A percentile compares a stretch with the other conserved stretches of the same genome.
Evolutionary conservation across 305 asterid species (phyloP).

Genomic region (Rubia balearica): DNA sequence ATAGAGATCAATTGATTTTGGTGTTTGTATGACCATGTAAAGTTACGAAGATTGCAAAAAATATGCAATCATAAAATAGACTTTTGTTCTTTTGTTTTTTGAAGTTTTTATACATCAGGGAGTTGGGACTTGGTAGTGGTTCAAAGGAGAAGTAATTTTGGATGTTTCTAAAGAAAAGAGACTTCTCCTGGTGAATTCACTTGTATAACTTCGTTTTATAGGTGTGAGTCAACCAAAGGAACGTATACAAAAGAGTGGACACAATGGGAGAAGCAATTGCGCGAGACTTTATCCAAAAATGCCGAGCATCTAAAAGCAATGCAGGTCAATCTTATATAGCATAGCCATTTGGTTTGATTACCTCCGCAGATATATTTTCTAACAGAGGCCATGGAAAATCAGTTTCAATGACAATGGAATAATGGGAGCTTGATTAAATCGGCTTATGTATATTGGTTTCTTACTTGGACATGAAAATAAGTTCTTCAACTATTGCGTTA

Average conservation of each 20-base stretch:
- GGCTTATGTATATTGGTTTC: background rate
- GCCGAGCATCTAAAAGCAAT: conserved; percentile 68
- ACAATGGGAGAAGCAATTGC: conserved; percentile 80
- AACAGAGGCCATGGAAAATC: background rate
- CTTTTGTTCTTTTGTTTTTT: background rate
- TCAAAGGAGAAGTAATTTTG: background rate
- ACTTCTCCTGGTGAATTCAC: background rate
- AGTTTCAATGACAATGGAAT: background rate
- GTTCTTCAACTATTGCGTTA: background rate
- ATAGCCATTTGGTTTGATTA: conserved; percentile 3
- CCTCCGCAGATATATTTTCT: background rate
- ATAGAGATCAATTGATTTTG: background rate
- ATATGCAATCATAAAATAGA: background rate
- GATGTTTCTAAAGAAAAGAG: background rate
- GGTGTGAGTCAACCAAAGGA: conserved; percentile 84
- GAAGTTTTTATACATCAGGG: background rate
- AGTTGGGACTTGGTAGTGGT: background rate
- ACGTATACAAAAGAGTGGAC: conserved; percentile 65
- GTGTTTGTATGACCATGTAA: background rate
- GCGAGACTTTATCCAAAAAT: conserved; percentile 48
- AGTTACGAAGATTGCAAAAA: background rate
- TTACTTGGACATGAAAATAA: background rate
- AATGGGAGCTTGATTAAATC: background rate
- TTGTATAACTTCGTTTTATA: conserved; percentile 24
- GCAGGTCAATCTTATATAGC: conserved; percentile 46